These are phyloP conservation scores for Phylloporus gajari DNA, from an alignment of 1,284 basidiomycete genomes.

Conservation along the genomic window DNA sequence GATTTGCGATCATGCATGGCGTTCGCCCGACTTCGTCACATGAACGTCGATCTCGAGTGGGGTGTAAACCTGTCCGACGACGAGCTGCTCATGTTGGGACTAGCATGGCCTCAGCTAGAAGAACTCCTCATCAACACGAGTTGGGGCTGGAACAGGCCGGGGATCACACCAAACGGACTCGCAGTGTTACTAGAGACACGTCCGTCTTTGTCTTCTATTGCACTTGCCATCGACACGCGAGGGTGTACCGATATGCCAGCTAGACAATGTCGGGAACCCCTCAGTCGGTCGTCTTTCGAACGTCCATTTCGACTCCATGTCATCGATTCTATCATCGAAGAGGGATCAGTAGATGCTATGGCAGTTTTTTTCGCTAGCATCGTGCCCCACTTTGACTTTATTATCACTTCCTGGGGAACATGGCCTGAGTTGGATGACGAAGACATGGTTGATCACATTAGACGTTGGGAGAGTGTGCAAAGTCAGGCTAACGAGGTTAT, in stretches of 20 bases:
- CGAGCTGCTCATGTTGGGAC: background rate
- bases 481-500: background rate
- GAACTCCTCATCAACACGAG: background rate
- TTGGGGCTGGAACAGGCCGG: background rate
- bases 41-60: background rate
- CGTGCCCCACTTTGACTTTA: background rate
- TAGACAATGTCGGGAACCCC: background rate
- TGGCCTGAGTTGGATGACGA: no score
- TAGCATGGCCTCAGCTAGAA: background rate
- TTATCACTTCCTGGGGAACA: background rate
- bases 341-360: background rate
- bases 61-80: background rate
- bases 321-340: background rate
- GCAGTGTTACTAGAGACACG: background rate
- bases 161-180: background rate
- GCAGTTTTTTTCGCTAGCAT: background rate
- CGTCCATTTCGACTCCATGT: background rate
- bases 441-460: no score
- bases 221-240: background rate
- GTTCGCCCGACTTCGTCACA: background rate
- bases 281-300: background rate
- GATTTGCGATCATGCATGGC: background rate
- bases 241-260: background rate
- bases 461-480: no score
- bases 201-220: background rate